phyloP scores from a whole-genome alignment of 371 early-diverging fungal species.

The Paraphysoderma sedebokerense region DNA sequence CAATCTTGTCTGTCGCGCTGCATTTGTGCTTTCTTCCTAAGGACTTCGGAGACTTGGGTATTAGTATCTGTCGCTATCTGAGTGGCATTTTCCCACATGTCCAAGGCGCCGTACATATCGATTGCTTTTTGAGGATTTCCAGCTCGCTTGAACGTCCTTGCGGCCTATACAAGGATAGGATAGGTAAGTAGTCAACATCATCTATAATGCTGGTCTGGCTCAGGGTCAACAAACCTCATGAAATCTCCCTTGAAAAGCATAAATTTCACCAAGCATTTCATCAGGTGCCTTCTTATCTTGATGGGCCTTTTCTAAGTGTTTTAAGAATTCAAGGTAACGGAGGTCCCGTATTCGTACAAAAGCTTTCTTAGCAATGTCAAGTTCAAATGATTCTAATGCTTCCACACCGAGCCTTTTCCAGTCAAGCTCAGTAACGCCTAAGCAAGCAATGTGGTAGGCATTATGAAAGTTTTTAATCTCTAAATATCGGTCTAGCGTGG shows the following conservation, averaged over 20 bases:
- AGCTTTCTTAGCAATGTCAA: constrained; percentile 20
- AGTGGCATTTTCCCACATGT: constrained; percentile 30
- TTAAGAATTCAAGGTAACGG: constrained; percentile 14
- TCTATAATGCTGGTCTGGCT: background rate
- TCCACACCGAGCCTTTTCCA: constrained; percentile 23
- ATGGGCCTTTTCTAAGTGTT: constrained; percentile 11
- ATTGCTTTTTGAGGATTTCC: constrained; percentile 16
- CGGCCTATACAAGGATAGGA: background rate
- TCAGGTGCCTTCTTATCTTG: constrained; percentile 16
- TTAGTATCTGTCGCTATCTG: constrained; percentile 22
- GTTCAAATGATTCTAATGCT: constrained; percentile 16
- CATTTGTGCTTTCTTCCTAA: constrained; percentile 25
- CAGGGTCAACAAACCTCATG: constrained; percentile 20
- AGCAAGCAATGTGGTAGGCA: constrained; percentile 20
- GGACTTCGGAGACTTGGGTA: constrained; percentile 12
- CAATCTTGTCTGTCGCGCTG: constrained; percentile 24
- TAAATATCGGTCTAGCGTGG: constrained; percentile 22
- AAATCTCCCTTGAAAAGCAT: constrained; percentile 16
- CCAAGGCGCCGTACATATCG: constrained; percentile 7
- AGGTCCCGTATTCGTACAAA: constrained; percentile 20
- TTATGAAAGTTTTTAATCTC: constrained; percentile 16
- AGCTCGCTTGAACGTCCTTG: background rate
- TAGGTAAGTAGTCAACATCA: background rate
- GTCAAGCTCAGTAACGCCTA: constrained; percentile 27
- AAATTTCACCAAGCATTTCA: constrained; percentile 15